Percentiles rank a stretch among this genome's conserved stretches.
Evolutionary conservation across 148 eudicot genomes (phyloP).

Genomic region (Amaranthus hypochondriacus): DNA sequence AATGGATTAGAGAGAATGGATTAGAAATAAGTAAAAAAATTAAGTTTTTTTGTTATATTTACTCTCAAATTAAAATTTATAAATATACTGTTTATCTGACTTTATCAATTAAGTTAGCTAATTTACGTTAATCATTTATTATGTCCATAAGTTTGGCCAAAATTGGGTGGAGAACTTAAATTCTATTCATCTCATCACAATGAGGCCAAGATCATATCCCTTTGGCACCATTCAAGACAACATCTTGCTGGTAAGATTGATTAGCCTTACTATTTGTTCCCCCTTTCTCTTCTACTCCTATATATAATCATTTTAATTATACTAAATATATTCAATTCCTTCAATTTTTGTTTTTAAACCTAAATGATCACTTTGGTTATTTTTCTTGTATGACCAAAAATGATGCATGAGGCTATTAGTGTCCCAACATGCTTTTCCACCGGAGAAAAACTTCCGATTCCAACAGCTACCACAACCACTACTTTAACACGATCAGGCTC

Average conservation of each 20-base stretch:
- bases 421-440: slow-evolving; percentile 38
- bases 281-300: background rate
- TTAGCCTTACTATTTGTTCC: slow-evolving; percentile 7
- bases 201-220: slow-evolving; percentile 26
- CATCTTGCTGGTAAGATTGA: slow-evolving; percentile 29
- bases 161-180: slow-evolving; percentile 10
- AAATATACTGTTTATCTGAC: background rate
- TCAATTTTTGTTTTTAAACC: background rate
- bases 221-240: slow-evolving; percentile 20
- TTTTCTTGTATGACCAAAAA: slow-evolving; percentile 13
- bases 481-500: slow-evolving; percentile 33
- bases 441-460: slow-evolving; percentile 7
- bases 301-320: slow-evolving; percentile 5
- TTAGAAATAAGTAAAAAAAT: too few species aligned
- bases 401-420: slow-evolving; percentile 39
- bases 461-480: background rate
- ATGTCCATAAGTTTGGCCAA: slow-evolving; percentile 19
- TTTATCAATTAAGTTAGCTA: background rate
- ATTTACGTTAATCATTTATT: background rate
- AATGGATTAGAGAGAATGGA: slow-evolving; percentile 24
- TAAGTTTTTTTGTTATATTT: slow-evolving; percentile 18
- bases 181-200: slow-evolving; percentile 18
- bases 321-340: background rate
- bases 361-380: slow-evolving; percentile 13
- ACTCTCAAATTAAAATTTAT: slow-evolving; percentile 8